A percentile compares a stretch with the other conserved stretches of the same genome.
Evolutionary conservation across 345 rosid species (phyloP).

Genomic region (Viola odorata): DNA sequence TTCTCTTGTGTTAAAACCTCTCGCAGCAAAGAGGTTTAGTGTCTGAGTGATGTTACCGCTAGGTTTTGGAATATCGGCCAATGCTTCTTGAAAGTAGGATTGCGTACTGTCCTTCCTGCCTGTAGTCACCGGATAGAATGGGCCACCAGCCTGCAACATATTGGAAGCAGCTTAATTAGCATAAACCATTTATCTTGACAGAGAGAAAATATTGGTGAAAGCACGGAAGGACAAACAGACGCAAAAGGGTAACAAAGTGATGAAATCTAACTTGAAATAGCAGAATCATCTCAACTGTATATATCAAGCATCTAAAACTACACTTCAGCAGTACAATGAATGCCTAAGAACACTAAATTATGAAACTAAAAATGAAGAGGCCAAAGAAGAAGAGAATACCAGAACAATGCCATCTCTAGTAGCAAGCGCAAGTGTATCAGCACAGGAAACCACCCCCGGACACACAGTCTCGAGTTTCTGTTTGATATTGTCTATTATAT

Average conservation of each 20-base stretch:
- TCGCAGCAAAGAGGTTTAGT: slow-evolving; percentile 28
- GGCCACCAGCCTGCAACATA: slow-evolving; percentile 40
- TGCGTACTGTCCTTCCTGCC: slow-evolving; percentile 43
- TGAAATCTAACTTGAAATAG: no score
- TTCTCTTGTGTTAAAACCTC: slow-evolving; percentile 43
- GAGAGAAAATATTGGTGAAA: no score
- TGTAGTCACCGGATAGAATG: slow-evolving; percentile 47
- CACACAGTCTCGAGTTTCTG: slow-evolving; percentile 29
- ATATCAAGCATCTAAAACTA: no score
- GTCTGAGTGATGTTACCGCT: slow-evolving; percentile 24
- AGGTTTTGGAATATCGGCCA: slow-evolving; percentile 37
- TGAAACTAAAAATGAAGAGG: not conserved
- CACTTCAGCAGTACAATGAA: no score
- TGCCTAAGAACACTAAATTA: no score
- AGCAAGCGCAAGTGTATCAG: slow-evolving; percentile 34
- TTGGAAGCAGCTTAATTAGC: not conserved
- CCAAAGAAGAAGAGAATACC: slow-evolving; percentile 15
- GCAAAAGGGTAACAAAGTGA: no score
- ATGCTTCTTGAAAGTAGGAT: slow-evolving; percentile 35
- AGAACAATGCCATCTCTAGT: slow-evolving; percentile 31
- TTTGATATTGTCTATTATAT: slow-evolving; percentile 23
- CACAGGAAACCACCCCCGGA: slow-evolving; percentile 37
- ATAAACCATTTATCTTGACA: no score
- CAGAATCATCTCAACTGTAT: no score
- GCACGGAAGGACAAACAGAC: no score